A percentile compares a stretch with the other conserved stretches of the same genome.
phyloP scores from a whole-genome alignment of 768 basidiomycete genomes.

The Mycena haematopus region DNA sequence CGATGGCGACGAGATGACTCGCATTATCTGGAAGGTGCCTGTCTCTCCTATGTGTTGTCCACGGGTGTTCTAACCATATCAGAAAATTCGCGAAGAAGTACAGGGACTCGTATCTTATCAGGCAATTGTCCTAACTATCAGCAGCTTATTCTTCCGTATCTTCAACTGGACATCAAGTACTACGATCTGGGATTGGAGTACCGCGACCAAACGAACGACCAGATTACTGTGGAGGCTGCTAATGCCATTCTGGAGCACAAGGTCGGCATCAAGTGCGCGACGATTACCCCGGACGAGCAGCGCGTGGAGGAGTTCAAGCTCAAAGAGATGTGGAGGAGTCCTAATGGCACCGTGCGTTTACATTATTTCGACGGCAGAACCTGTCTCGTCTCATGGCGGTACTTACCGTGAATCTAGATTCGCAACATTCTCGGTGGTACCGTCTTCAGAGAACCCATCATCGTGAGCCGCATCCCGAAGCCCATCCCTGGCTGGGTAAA shows the following conservation, averaged over 20 bases:
- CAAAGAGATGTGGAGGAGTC: slow-evolving; percentile 99
- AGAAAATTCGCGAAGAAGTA: slow-evolving; percentile 95
- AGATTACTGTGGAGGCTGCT: slow-evolving; percentile 91
- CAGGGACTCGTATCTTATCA: not conserved
- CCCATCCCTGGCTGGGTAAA: slow-evolving; percentile 97
- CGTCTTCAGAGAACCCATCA: slow-evolving; percentile 98
- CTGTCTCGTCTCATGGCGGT: not conserved
- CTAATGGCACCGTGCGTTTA: slow-evolving; percentile 84
- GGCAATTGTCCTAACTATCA: slow-evolving; percentile 6
- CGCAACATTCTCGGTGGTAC: slow-evolving; percentile 98
- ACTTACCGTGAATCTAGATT: slow-evolving; percentile 55
- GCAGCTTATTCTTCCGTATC: slow-evolving; percentile 93
- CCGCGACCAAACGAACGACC: slow-evolving; percentile 94
- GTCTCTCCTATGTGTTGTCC: not conserved
- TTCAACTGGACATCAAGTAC: slow-evolving; percentile 97
- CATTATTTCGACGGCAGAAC: too few species aligned
- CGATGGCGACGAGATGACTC: slow-evolving; percentile 98
- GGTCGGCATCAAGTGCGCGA: slow-evolving; percentile 99
- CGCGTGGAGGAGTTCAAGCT: slow-evolving; percentile 96
- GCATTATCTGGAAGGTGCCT: slow-evolving; percentile 94
- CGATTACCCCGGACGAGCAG: slow-evolving; percentile 97
- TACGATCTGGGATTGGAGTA: slow-evolving; percentile 95
- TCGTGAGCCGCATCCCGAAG: slow-evolving; percentile 87
- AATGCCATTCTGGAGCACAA: slow-evolving; percentile 93
- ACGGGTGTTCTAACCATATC: not conserved